These are phyloP conservation scores for Sugiyamaella paludigena DNA, from an alignment of 1,139 yeast genomes.

Conservation along the genomic window DNA sequence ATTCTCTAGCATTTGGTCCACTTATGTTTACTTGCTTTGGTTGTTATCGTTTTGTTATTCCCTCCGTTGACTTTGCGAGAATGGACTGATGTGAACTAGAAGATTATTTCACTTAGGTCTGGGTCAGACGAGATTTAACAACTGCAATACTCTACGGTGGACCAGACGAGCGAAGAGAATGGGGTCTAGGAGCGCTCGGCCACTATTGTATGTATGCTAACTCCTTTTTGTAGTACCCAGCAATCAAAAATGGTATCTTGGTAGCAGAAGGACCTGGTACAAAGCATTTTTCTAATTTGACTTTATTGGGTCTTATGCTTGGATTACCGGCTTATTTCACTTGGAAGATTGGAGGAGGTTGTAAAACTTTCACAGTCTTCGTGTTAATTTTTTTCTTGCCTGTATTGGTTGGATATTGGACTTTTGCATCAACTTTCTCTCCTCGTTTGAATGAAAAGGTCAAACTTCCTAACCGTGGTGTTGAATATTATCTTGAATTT, in stretches of 20 bases:
- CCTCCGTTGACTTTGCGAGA: too few species aligned
- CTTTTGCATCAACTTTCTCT: conserved; percentile 67
- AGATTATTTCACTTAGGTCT: neutral
- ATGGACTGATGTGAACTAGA: neutral
- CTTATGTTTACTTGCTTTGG: too few species aligned
- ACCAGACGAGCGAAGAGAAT: conserved; percentile 3
- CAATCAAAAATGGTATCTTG: conserved; percentile 81
- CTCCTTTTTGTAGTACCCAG: conserved; percentile 44
- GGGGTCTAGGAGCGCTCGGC: conserved; percentile 5
- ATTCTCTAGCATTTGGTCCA: too few species aligned
- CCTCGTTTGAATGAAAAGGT: conserved; percentile 83
- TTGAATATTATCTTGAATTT: conserved; percentile 76
- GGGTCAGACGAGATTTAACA: too few species aligned
- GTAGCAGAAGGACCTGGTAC: conserved; percentile 94
- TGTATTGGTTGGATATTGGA: conserved; percentile 79
- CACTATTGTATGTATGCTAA: conserved; percentile 2
- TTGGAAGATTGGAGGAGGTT: conserved; percentile 71
- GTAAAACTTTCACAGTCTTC: conserved; percentile 57
- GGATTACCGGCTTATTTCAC: conserved; percentile 64
- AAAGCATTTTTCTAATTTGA: conserved; percentile 64
- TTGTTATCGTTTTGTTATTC: too few species aligned
- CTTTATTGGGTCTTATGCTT: conserved; percentile 52
- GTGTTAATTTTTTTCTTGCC: conserved; percentile 58
- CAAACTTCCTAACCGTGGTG: conserved; percentile 71
- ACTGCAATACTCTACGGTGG: too few species aligned